These are phyloP conservation scores for Candida nemodendra DNA, from an alignment of 805 yeast species.

Conservation along the genomic window DNA sequence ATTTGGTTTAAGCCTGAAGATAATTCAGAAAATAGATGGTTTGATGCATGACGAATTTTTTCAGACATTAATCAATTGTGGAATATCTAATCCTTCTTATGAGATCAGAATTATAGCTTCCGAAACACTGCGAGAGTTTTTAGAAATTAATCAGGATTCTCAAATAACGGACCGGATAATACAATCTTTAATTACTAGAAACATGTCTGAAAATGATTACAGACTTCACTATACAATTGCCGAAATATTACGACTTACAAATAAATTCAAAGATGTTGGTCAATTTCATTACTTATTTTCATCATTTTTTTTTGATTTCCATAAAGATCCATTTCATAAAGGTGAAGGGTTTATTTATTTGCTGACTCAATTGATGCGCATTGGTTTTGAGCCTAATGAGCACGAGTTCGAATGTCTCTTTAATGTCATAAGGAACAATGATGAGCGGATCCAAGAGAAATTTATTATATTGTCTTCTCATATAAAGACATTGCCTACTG, in stretches of 20 bases:
- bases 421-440: conserved; percentile 27
- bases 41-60: conserved; percentile 28
- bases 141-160: background rate
- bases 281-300: conserved; percentile 9
- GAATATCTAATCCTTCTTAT: conserved; percentile 38
- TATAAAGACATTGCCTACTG: conserved; percentile 12
- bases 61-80: conserved; percentile 32
- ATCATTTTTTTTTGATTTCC: conserved; percentile 31
- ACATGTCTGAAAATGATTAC: background rate
- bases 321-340: conserved; percentile 32
- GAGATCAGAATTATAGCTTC: conserved; percentile 44
- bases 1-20: conserved; percentile 26
- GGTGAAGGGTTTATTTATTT: conserved; percentile 39
- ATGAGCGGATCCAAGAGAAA: conserved; percentile 21
- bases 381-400: conserved; percentile 10
- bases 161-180: background rate
- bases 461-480: conserved; percentile 32
- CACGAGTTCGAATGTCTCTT: conserved; percentile 25
- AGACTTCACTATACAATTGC: conserved; percentile 25
- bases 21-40: conserved; percentile 14
- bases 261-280: background rate
- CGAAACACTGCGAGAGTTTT: conserved; percentile 27
- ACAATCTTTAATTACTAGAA: background rate
- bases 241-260: conserved; percentile 16
- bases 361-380: conserved; percentile 10